phyloP scores from a whole-genome alignment of 495 filamentous ascomycete species.

The Daldinia grandis region DNA sequence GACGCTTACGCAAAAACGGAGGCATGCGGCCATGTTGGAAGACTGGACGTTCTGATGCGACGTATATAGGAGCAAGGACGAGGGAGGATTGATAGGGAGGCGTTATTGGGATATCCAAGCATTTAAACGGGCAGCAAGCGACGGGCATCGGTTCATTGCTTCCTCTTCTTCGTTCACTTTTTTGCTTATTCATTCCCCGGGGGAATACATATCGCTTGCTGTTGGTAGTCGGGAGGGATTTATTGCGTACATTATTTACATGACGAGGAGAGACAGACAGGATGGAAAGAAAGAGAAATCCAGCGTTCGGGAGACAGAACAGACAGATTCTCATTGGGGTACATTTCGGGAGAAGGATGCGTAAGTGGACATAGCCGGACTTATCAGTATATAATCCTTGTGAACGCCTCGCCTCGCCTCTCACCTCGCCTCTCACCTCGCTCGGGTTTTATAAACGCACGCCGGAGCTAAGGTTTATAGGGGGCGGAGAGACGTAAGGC shows the following conservation, averaged over 20 bases:
- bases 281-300: slow-evolving; percentile 2
- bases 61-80: slow-evolving; percentile 23
- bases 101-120: slow-evolving; percentile 28
- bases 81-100: slow-evolving; percentile 28
- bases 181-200: slow-evolving; percentile 19
- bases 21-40: slow-evolving; percentile 43
- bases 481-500: not conserved
- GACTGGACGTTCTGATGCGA: slow-evolving; percentile 48
- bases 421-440: not conserved
- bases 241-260: slow-evolving; percentile 21
- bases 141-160: slow-evolving; percentile 40
- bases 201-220: slow-evolving; percentile 9
- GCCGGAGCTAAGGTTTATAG: not conserved
- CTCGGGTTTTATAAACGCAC: not conserved
- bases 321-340: not conserved
- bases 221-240: slow-evolving; percentile 3
- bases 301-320: slow-evolving; percentile 12
- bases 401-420: slow-evolving; percentile 3
- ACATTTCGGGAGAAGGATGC: not conserved
- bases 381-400: slow-evolving; percentile 29
- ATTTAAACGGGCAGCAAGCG: slow-evolving; percentile 42
- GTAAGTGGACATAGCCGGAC: slow-evolving; percentile 30
- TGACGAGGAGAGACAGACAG: slow-evolving; percentile 10
- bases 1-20: slow-evolving; percentile 42
- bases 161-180: slow-evolving; percentile 29